These are phyloP conservation scores for Stromatinia cepivora DNA, from an alignment of 2,329 filamentous ascomycete species.

Conservation along the genomic window DNA sequence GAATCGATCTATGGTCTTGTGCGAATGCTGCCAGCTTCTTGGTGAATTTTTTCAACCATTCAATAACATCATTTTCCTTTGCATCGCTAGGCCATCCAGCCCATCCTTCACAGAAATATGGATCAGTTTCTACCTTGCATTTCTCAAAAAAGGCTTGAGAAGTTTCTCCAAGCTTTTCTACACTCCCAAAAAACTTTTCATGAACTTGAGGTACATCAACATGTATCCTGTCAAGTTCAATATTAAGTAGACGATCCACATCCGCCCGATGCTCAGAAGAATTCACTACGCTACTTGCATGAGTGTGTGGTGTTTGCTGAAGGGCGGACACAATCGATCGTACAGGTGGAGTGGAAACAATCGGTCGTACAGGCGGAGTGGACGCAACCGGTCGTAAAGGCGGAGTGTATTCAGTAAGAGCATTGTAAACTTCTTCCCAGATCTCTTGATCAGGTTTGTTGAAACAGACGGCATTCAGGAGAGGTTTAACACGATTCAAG, in stretches of 20 bases:
- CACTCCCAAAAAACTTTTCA: constrained; percentile 18
- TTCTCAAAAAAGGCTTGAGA: neutral
- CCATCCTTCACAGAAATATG: neutral
- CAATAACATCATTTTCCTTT: constrained; percentile 31
- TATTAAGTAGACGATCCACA: constrained; percentile 29
- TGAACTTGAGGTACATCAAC: constrained; percentile 22
- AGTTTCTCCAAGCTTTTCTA: neutral
- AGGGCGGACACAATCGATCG: constrained; percentile 19
- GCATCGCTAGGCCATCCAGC: constrained; percentile 7
- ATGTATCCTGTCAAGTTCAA: constrained; percentile 33
- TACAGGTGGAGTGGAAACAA: constrained; percentile 25
- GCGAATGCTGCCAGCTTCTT: constrained; percentile 30
- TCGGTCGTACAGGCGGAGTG: no score
- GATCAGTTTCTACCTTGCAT: neutral
- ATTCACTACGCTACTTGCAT: constrained; percentile 28
- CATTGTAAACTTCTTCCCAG: constrained; percentile 19
- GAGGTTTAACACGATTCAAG: constrained; percentile 24
- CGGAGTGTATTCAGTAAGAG: constrained; percentile 27
- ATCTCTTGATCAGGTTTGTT: constrained; percentile 29
- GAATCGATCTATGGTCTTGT: constrained; percentile 31
- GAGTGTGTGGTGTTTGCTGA: neutral
- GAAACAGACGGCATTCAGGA: constrained; percentile 28
- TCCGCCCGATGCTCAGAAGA: constrained; percentile 14
- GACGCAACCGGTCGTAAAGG: no score
- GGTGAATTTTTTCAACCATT: constrained; percentile 34